Evolutionary conservation across 106 monocot genomes (phyloP), one percentile per base, ranked within the genome.

Genomic region (Platanthera zijinensis): DNA sequence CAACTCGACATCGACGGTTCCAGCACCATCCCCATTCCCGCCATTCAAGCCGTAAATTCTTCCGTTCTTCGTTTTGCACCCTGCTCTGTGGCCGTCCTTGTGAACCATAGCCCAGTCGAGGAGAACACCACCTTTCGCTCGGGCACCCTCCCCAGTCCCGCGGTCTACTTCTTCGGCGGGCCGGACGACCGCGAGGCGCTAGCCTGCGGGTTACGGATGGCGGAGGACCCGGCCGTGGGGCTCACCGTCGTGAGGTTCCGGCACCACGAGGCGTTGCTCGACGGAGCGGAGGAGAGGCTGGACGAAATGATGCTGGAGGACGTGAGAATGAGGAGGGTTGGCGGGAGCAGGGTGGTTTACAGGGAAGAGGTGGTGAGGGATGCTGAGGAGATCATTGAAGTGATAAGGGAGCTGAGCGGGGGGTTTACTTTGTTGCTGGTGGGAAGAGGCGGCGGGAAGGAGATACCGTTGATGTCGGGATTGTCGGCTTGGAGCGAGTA

Each of bases 151-250:
- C 25, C 50, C 2, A 78, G 77, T 32, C 51, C 84, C 10, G 79
- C 71, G 12, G 46, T 89, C 19, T 76, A 89, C 63, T 92, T 92
- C 84, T 74, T 92, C 45, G 91, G 91, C 17, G 91, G 91, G 8
- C 86, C 86, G 11, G 91, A 92, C 74, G 91, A 92, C 66, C 86
- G 89, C 7, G 88, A 91, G 77, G 88, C 84, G 3, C 84, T 88
- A 4, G 74, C 88, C 0, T 74, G 51, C 57, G 85, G 79, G 2
- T 46, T 57, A 32, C 76, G 87, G 10, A 87, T 90, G 90, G 78
- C 78, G 7, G 85, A 76, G 17, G 62, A 87, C 53, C 79, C 85
- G 0, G 51, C 25, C 8, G 47, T 86, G 61, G 28, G 39, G 48
- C 81, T 89, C 6, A 83, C 79, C 10, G 39, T 86, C 2, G 57